Evolutionary conservation across 805 yeast genomes (phyloP).

Genomic region (Kodamaea nitidulidarum): DNA sequence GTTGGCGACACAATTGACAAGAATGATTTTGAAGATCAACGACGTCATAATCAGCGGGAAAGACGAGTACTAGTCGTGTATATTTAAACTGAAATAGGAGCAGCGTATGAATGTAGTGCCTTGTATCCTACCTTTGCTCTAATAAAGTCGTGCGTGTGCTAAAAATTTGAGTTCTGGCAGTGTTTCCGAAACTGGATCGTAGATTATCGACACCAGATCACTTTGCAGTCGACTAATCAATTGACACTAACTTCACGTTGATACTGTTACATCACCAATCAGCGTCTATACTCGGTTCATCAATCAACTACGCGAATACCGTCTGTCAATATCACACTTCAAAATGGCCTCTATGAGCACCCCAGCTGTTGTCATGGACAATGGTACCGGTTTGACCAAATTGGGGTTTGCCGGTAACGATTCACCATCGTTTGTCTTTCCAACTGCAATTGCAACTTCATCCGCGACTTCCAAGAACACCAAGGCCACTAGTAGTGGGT

Average conservation of each 20-base stretch:
- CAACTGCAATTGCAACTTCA: conserved; percentile 92
- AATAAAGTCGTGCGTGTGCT: neutral
- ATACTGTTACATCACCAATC: neutral
- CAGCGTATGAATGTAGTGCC: no score
- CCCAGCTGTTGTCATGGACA: conserved; percentile 97
- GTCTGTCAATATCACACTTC: neutral
- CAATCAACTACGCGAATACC: neutral
- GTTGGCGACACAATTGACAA: conserved; percentile 93
- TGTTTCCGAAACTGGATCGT: neutral
- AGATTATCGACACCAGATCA: conserved; percentile 3
- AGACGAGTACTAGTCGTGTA: conserved; percentile 51
- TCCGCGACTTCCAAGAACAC: conserved; percentile 39
- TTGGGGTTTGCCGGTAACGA: conserved; percentile 98
- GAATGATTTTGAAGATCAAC: conserved; percentile 96
- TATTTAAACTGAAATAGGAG: no score
- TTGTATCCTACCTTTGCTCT: no score
- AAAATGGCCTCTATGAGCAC: conserved; percentile 62
- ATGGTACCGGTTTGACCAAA: conserved; percentile 97
- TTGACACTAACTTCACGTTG: neutral
- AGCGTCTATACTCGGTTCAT: neutral
- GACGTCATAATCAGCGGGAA: conserved; percentile 91
- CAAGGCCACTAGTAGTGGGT: conserved; percentile 30
- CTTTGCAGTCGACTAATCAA: neutral
- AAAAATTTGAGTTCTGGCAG: neutral
- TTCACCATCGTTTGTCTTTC: conserved; percentile 94